phyloP scores from a whole-genome alignment of 441 rosid genomes.

The Erodium chrysanthum region DNA sequence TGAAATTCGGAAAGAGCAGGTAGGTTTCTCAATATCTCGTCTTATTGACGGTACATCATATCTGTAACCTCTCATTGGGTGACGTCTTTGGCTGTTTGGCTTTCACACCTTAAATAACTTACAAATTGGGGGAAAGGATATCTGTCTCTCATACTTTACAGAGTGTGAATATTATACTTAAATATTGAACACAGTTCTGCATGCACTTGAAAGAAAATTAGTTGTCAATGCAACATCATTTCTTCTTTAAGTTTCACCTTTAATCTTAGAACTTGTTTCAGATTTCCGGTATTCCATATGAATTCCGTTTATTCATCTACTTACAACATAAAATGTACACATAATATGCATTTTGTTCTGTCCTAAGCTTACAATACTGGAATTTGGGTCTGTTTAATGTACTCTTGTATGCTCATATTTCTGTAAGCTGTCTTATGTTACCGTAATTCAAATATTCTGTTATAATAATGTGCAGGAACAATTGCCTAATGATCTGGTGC shows the following conservation, averaged over 20 bases:
- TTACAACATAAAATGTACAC: neutral
- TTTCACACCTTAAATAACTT: neutral
- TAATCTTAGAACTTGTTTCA: neutral
- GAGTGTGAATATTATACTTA: neutral
- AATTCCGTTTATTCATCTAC: neutral
- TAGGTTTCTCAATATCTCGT: neutral
- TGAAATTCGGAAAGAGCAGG: neutral
- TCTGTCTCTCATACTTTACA: neutral
- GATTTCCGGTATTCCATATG: conserved; percentile 2
- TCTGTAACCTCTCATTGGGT: neutral
- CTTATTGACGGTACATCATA: neutral
- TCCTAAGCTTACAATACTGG: neutral
- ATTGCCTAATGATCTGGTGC: conserved; percentile 63
- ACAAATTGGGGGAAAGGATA: neutral
- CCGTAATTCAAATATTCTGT: conserved; percentile 8
- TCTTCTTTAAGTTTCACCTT: neutral
- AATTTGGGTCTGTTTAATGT: neutral
- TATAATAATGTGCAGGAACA: conserved; percentile 52
- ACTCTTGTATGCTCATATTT: neutral
- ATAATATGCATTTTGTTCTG: neutral
- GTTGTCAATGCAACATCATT: neutral
- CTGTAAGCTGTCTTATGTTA: neutral
- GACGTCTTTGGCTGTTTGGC: neutral
- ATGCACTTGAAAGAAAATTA: neutral
- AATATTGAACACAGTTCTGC: neutral